These are phyloP conservation scores for Solanum virginianum DNA, from an alignment of 257 asterid genomes.

Conservation along the genomic window DNA sequence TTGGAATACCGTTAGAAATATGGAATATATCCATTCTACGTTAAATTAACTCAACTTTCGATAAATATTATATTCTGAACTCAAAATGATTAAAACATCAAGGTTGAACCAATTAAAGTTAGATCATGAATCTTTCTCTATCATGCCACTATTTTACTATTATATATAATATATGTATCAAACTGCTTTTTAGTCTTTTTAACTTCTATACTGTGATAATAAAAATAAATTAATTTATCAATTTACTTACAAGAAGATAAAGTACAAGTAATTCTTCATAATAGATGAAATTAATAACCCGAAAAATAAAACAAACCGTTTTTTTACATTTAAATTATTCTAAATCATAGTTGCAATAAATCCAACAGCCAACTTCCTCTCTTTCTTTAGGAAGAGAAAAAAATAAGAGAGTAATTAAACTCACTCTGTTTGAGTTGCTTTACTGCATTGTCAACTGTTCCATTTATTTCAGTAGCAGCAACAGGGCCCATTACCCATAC, in stretches of 20 bases:
- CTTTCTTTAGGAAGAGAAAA: neutral
- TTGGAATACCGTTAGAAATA: neutral
- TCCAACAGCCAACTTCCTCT: neutral
- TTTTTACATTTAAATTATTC: neutral
- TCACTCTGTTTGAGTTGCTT: neutral
- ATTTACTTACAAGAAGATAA: neutral
- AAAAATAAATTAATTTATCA: neutral
- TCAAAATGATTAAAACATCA: neutral
- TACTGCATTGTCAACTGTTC: neutral
- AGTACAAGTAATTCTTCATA: neutral
- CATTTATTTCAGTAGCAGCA: neutral
- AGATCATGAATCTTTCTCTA: neutral
- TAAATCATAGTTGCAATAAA: neutral
- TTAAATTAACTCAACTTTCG: no score
- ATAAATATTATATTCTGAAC: no score
- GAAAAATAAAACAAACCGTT: neutral
- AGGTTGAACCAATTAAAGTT: neutral
- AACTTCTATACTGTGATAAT: neutral
- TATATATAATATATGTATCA: neutral
- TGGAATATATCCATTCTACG: neutral
- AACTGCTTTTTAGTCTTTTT: neutral
- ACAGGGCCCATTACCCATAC: neutral
- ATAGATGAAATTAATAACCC: neutral
- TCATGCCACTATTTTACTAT: neutral
- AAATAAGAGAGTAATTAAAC: neutral